Conservation (phyloP, 257 asterid species). For the Schizonepeta tenuifolia region DNA sequence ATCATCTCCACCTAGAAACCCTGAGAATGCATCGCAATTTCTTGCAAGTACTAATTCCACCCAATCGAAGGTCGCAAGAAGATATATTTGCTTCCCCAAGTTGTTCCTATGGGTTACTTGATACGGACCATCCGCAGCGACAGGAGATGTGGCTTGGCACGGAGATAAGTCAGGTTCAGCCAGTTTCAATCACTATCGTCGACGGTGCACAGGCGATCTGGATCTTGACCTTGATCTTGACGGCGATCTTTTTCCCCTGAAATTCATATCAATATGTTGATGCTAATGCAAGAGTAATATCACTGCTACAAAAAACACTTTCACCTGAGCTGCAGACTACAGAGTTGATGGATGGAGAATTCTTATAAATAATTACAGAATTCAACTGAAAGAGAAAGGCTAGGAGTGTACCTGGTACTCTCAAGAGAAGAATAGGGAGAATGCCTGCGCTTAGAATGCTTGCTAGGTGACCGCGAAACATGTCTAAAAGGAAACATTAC, state of each 20-base stretch:
- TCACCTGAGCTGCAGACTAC: conserved; percentile 58
- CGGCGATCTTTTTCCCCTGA: conserved; percentile 70
- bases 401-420: conserved; percentile 69
- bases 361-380: conserved; percentile 35
- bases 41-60: not conserved
- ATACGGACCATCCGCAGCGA: not conserved
- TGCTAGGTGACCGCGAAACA: conserved; percentile 97
- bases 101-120: not conserved
- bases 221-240: conserved; percentile 65
- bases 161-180: conserved; percentile 3
- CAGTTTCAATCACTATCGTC: conserved; percentile 41
- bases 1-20: conserved; percentile 22
- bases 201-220: conserved; percentile 74
- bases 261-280: conserved; percentile 41
- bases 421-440: conserved; percentile 95
- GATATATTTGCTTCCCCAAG: not conserved
- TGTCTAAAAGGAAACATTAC: conserved; percentile 89
- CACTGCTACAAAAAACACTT: conserved; percentile 24
- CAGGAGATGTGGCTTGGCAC: not conserved
- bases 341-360: conserved; percentile 36
- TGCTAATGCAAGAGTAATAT: conserved; percentile 16
- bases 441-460: conserved; percentile 98
- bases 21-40: not conserved
- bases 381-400: conserved; percentile 27
- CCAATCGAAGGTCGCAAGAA: not conserved